Evolutionary conservation across 176 grass and related monocot species (phyloP).

Genomic region (Oryza coarctata): DNA sequence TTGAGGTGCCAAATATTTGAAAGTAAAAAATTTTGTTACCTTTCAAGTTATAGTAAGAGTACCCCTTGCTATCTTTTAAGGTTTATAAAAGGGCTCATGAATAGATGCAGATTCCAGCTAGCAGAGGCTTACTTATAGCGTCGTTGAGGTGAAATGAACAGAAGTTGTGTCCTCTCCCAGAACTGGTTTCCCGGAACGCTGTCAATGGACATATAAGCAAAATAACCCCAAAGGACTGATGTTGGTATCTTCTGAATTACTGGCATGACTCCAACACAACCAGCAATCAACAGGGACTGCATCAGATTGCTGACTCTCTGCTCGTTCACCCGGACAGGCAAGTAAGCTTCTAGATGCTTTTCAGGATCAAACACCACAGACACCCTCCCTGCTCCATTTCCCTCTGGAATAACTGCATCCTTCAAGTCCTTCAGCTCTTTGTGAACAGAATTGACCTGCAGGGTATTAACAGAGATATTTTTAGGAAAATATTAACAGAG

Average conservation of each 20-base stretch:
- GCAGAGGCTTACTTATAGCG: slow-evolving; percentile 67
- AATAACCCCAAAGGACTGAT: slow-evolving; percentile 92
- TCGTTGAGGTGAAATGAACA: slow-evolving; percentile 58
- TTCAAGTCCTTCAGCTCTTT: slow-evolving; percentile 75
- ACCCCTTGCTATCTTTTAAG: not conserved
- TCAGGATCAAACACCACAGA: slow-evolving; percentile 64
- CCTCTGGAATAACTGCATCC: slow-evolving; percentile 51
- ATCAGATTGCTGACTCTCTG: slow-evolving; percentile 82
- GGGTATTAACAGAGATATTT: slow-evolving; percentile 3
- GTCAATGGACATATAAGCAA: slow-evolving; percentile 87
- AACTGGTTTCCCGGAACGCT: slow-evolving; percentile 93
- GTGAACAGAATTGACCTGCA: slow-evolving; percentile 49
- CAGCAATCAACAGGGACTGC: slow-evolving; percentile 77
- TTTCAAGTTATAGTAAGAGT: not conserved
- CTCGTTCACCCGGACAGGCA: slow-evolving; percentile 84
- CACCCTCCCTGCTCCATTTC: slow-evolving; percentile 35
- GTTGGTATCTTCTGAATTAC: slow-evolving; percentile 82
- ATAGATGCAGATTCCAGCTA: not conserved
- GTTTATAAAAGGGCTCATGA: not conserved
- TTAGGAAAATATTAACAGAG: too few species aligned
- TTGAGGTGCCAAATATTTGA: not conserved
- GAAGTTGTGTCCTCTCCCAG: slow-evolving; percentile 69
- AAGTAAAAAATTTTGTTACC: not conserved
- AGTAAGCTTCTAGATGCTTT: slow-evolving; percentile 75
- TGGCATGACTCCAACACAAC: slow-evolving; percentile 65